A percentile compares a stretch with the other conserved stretches of the same genome.
Evolutionary conservation across 306 rosid genomes (phyloP).

Genomic region (Vigna radiata): DNA sequence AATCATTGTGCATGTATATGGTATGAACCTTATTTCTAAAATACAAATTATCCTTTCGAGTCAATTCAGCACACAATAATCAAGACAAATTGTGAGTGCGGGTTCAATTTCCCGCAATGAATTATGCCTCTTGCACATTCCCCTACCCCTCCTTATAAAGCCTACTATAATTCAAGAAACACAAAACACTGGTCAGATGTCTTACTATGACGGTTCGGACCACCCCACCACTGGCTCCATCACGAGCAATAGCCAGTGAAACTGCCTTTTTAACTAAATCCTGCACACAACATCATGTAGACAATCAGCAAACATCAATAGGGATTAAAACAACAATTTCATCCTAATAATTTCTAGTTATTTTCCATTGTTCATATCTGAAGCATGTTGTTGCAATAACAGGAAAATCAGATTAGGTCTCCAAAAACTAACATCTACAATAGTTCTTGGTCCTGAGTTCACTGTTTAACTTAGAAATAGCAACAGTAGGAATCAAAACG

Average conservation of each 20-base stretch:
- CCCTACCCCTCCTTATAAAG: background rate
- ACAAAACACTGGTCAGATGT: background rate
- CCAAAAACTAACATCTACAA: conserved; percentile 25
- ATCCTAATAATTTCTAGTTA: background rate
- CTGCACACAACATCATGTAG: conserved; percentile 50
- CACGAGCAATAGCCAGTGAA: conserved; percentile 96
- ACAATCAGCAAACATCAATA: conserved; percentile 7
- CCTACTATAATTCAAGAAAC: background rate
- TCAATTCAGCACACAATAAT: background rate
- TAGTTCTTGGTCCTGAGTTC: conserved; percentile 1
- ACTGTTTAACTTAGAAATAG: background rate
- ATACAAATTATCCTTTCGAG: background rate
- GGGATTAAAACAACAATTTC: conserved; percentile 20
- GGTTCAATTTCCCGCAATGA: background rate
- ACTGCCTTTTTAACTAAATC: conserved; percentile 91
- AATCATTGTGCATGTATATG: background rate
- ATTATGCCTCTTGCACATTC: background rate
- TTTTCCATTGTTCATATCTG: conserved; percentile 9
- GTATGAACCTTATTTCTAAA: background rate
- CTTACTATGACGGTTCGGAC: conserved; percentile 94
- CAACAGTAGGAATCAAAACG: conserved; percentile 35
- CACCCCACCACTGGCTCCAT: conserved; percentile 99
- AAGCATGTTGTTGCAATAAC: conserved; percentile 2
- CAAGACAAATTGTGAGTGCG: background rate
- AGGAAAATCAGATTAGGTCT: background rate